phyloP scores from a whole-genome alignment of 768 basidiomycete genomes.

The Imleria badia region DNA sequence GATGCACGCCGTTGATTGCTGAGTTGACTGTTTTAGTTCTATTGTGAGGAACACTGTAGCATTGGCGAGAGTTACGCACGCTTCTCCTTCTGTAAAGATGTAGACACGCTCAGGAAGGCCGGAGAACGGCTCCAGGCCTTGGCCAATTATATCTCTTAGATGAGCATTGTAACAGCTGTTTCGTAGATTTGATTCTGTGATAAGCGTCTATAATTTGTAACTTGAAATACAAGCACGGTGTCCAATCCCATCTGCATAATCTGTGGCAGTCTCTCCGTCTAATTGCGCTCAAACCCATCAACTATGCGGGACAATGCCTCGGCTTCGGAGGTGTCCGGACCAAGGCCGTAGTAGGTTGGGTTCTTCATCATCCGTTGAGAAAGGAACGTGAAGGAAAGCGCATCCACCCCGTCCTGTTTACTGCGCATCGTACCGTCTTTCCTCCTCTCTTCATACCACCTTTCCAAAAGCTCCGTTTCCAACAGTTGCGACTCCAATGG shows the following conservation, averaged over 20 bases:
- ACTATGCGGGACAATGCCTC: slow-evolving; percentile 69
- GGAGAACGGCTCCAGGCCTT: slow-evolving; percentile 77
- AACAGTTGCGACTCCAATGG: slow-evolving; percentile 83
- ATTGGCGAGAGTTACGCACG: slow-evolving; percentile 87
- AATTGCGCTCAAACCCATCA: slow-evolving; percentile 44
- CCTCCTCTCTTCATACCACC: slow-evolving; percentile 47
- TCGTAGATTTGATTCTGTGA: too few species aligned
- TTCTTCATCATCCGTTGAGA: slow-evolving; percentile 70
- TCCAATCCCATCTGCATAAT: too few species aligned
- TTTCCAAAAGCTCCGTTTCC: slow-evolving; percentile 46
- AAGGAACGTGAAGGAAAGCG: slow-evolving; percentile 80
- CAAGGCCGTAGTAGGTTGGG: slow-evolving; percentile 79
- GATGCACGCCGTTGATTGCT: background rate
- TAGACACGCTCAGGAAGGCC: slow-evolving; percentile 80
- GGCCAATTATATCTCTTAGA: slow-evolving; percentile 55
- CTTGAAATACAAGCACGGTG: too few species aligned
- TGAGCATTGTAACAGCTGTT: background rate
- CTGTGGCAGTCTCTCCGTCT: background rate
- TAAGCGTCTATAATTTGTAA: too few species aligned
- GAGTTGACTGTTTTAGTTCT: slow-evolving; percentile 59
- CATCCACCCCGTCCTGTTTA: slow-evolving; percentile 72
- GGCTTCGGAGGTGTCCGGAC: slow-evolving; percentile 38
- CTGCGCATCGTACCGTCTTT: slow-evolving; percentile 39
- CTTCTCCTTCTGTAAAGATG: slow-evolving; percentile 96
- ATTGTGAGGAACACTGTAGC: slow-evolving; percentile 79